Conservation (phyloP, 2,329 filamentous ascomycete genomes). For the Phaeophleospora eucalypticola region DNA sequence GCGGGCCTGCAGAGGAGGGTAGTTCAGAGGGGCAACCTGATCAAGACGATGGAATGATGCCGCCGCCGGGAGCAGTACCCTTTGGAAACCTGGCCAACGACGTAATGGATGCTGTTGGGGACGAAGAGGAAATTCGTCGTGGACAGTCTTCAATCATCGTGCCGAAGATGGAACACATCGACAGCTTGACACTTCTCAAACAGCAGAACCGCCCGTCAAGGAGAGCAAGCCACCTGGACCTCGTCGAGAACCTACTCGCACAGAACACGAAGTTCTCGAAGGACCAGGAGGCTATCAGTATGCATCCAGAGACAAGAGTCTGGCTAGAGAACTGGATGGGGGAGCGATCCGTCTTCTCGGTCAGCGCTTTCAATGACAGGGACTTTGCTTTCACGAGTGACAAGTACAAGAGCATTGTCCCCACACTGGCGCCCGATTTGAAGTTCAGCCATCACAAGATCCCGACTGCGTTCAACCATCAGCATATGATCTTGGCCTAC, state of each 20-base stretch:
- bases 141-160: background rate
- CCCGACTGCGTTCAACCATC: background rate
- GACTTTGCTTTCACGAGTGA: conserved; percentile 1
- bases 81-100: background rate
- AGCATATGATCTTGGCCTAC: conserved; percentile 2
- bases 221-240: background rate
- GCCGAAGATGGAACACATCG: background rate
- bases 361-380: background rate
- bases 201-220: background rate
- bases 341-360: background rate
- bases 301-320: background rate
- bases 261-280: background rate
- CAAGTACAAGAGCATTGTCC: background rate
- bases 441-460: conserved; percentile 2
- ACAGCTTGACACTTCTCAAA: background rate
- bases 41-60: background rate
- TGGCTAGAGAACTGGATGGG: background rate
- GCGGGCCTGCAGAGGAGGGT: background rate
- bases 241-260: background rate
- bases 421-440: background rate
- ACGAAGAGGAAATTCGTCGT: background rate
- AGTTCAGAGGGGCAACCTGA: background rate
- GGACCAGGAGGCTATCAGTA: background rate
- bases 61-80: background rate
- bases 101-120: background rate